Evolutionary conservation across 2,329 filamentous ascomycete species (phyloP), one percentile per base, ranked within the genome.

Genomic region (Bipolaris zeicola): DNA sequence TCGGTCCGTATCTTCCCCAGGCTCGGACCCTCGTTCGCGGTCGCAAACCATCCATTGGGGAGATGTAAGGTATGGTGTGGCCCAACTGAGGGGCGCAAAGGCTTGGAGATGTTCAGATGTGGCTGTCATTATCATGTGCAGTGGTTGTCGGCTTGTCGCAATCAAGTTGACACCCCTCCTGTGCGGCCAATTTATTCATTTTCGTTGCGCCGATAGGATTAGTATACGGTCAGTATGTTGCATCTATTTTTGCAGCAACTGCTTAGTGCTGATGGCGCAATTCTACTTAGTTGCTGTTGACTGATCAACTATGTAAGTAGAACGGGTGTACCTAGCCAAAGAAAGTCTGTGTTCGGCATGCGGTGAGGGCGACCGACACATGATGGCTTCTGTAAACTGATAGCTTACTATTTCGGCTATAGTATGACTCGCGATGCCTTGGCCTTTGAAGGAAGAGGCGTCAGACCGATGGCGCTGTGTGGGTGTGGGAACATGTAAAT

Each of bases 21-120:
- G 26, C 33, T 45, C 36, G n/a, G 39, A 39, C 26, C 55, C 54
- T 28, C 69, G 64, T 26, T 38, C 42, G 36, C 66, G 69, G 5
- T 60, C 47, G 20, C 28, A 49, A 16, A 60, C 45, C 18, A 37
- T 44, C 68, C 67, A 69, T 8, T 68, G 45, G 7, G 61, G 52
- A 13, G 63, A 64, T n/a, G 50, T 57, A 47, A 71, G 54, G 52
- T 62, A 58, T 13, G 57, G 61, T n/a, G 52, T 52, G 24, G 66
- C 68, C 67, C 69, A 71, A 51, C 51, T 43, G 20, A 70, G 14
- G 8, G 63, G 50, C 20, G 61, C 63, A 52, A 70, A 70, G 31
- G 51, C 54, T 48, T 70, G 58, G 48, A 64, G 52, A 20, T 58
- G 39, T 33, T 60, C 52, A 18, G 62, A 45, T 20, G 41, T 50